Evolutionary conservation across 2,329 filamentous ascomycete genomes (phyloP).

Genomic region (Fusarium sp.): DNA sequence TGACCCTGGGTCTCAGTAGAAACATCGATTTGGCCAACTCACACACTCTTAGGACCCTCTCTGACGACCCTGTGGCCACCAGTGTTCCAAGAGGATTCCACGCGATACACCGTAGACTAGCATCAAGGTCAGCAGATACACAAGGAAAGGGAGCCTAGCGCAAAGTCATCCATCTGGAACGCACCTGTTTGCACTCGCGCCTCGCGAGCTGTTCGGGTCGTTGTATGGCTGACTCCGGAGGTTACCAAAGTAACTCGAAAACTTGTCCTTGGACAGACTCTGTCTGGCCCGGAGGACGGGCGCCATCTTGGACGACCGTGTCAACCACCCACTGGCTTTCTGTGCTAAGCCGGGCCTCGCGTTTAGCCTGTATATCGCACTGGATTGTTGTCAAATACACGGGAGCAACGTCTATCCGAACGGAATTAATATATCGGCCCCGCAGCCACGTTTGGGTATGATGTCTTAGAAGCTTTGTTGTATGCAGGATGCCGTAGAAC

Average conservation of each 20-base stretch:
- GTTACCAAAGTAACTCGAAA: slow-evolving; percentile 73
- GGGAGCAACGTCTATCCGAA: not conserved
- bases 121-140: slow-evolving; percentile 20
- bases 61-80: slow-evolving; percentile 82
- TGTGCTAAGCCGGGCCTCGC: not conserved
- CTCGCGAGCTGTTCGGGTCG: slow-evolving; percentile 67
- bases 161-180: slow-evolving; percentile 43
- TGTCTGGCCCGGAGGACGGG: slow-evolving; percentile 60
- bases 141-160: not conserved
- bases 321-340: not conserved
- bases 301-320: slow-evolving; percentile 48
- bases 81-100: slow-evolving; percentile 90
- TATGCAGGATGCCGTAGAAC: slow-evolving; percentile 17
- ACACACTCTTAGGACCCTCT: slow-evolving; percentile 80
- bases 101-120: slow-evolving; percentile 80
- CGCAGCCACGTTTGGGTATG: not conserved
- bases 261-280: slow-evolving; percentile 75
- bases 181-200: slow-evolving; percentile 67
- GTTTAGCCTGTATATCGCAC: not conserved
- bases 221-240: slow-evolving; percentile 79
- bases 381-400: not conserved
- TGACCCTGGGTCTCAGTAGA: too few relatives aligned
- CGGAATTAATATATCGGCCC: not conserved
- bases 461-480: slow-evolving; percentile 8
- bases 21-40: slow-evolving; percentile 41